Conservation (phyloP, 2,329 filamentous ascomycete species). For the Gnomoniopsis sp. region DNA sequence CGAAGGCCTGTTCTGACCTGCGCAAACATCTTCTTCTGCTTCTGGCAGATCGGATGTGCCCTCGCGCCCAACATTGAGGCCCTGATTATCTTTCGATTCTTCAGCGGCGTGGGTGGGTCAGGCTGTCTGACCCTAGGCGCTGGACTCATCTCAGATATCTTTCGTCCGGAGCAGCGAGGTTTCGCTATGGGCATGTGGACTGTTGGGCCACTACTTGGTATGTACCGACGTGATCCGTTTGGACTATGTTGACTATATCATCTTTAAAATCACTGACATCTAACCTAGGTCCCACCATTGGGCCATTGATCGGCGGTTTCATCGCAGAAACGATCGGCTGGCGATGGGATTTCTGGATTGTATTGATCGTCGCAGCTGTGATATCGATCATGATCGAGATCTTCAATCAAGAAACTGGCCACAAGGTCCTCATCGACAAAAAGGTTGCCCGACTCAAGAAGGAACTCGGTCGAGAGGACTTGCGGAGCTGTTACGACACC, state of each 20-base stretch:
- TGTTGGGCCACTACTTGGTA: conserved; percentile 39
- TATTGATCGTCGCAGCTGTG: conserved; percentile 41
- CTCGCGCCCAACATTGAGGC: conserved; percentile 50
- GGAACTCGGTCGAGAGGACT: conserved; percentile 42
- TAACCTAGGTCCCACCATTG: conserved; percentile 37
- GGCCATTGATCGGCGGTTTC: conserved; percentile 47
- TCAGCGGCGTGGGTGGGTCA: conserved; percentile 56
- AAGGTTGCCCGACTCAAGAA: conserved; percentile 43
- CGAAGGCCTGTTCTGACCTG: conserved; percentile 52
- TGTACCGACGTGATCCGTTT: background rate
- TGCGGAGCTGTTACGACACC: conserved; percentile 44
- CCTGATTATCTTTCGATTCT: conserved; percentile 57
- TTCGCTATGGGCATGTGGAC: conserved; percentile 49
- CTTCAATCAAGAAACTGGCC: conserved; percentile 45
- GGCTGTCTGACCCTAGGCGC: conserved; percentile 52
- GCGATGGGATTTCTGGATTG: conserved; percentile 52
- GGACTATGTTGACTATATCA: no score
- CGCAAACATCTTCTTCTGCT: conserved; percentile 58
- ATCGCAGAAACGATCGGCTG: conserved; percentile 46
- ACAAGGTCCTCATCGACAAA: conserved; percentile 45
- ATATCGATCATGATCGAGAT: conserved; percentile 35
- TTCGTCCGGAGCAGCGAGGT: conserved; percentile 43
- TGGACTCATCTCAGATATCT: conserved; percentile 53
- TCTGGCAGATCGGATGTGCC: conserved; percentile 63
- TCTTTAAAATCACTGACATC: background rate